Conservation (phyloP, 345 rosid genomes). For the Schrenkiella parvula region DNA sequence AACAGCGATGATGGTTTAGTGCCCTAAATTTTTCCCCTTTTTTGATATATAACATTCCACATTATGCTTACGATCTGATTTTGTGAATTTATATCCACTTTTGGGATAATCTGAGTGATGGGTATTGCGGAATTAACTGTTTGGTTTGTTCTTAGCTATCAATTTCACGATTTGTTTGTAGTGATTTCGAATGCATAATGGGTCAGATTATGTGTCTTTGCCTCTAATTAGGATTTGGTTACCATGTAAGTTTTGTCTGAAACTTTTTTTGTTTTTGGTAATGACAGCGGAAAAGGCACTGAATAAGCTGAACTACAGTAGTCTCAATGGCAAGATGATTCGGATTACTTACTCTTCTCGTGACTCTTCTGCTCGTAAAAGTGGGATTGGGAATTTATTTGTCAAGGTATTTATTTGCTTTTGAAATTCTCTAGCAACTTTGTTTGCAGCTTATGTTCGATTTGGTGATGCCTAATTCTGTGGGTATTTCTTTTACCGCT, state of each 20-base stretch:
- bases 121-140: background rate
- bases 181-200: background rate
- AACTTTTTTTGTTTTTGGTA: background rate
- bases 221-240: background rate
- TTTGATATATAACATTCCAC: background rate
- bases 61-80: background rate
- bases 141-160: background rate
- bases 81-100: background rate
- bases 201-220: background rate
- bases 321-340: constrained; percentile 68
- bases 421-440: background rate
- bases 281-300: constrained; percentile 76
- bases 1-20: constrained; percentile 62
- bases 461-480: background rate
- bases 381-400: constrained; percentile 74
- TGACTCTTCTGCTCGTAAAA: constrained; percentile 66
- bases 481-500: too few relatives aligned
- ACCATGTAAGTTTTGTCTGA: background rate
- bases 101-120: background rate
- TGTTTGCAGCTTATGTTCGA: background rate
- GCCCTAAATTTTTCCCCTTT: background rate
- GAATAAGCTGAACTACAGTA: constrained; percentile 64
- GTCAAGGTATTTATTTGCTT: constrained; percentile 48
- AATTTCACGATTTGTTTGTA: background rate
- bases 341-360: constrained; percentile 82